Evolutionary conservation across 1,139 yeast species (phyloP).

Genomic region (Lodderomyces oxycetoniae): DNA sequence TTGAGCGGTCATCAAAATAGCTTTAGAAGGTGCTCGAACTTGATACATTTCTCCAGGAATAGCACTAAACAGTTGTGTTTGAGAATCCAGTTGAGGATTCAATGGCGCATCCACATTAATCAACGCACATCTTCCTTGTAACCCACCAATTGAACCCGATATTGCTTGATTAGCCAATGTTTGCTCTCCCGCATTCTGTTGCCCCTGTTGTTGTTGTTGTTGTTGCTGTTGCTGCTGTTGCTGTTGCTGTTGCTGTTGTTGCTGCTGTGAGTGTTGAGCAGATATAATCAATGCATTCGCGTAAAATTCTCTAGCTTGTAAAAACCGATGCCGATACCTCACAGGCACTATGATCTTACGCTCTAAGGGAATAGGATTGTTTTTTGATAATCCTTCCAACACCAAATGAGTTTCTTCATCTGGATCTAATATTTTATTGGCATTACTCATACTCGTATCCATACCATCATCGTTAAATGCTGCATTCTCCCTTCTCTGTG

Average conservation of each 20-base stretch:
- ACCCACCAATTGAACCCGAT: conserved; percentile 60
- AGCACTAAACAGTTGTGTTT: conserved; percentile 48
- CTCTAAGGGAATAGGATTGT: conserved; percentile 80
- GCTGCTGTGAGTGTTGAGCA: conserved; percentile 21
- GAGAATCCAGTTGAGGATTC: conserved; percentile 21
- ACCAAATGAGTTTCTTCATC: conserved; percentile 95
- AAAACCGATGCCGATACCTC: conserved; percentile 62
- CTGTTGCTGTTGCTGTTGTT: conserved; percentile 12
- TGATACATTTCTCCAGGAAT: conserved; percentile 50
- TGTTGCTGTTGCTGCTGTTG: conserved; percentile 12
- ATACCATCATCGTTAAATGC: conserved; percentile 31
- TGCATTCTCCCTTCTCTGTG: conserved; percentile 44
- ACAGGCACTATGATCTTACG: conserved; percentile 68
- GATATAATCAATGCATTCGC: conserved; percentile 53
- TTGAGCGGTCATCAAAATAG: conserved; percentile 41
- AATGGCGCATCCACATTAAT: conserved; percentile 52
- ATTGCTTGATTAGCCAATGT: conserved; percentile 49
- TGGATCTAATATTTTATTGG: conserved; percentile 46
- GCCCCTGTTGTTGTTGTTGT: conserved; percentile 2
- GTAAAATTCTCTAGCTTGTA: conserved; percentile 80
- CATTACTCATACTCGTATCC: conserved; percentile 17
- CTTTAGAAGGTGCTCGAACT: conserved; percentile 63
- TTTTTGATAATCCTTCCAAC: conserved; percentile 81
- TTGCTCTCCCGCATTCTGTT: conserved; percentile 18
- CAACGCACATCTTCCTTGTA: conserved; percentile 73